A percentile compares a stretch with the other conserved stretches of the same genome.
Evolutionary conservation across 2,329 filamentous ascomycete genomes (phyloP).

Genomic region (Colletotrichum horii): DNA sequence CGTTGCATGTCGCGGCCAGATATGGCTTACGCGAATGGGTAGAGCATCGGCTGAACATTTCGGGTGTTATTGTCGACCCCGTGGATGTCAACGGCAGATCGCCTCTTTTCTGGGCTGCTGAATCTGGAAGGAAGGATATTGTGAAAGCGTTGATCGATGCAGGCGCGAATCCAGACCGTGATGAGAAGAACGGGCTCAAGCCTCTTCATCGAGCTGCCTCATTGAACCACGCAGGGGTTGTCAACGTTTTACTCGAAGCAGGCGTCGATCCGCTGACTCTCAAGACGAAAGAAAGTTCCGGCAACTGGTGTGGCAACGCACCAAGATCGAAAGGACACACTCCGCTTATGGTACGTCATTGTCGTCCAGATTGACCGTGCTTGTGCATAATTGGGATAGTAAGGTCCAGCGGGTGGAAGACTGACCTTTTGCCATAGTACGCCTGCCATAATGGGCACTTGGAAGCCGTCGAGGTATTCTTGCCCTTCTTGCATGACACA

Average conservation of each 20-base stretch:
- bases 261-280: constrained; percentile 38
- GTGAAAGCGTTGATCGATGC: constrained; percentile 28
- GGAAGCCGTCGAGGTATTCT: constrained; percentile 29
- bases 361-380: too few relatives aligned
- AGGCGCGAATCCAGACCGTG: constrained; percentile 28
- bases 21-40: constrained; percentile 11
- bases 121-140: constrained; percentile 22
- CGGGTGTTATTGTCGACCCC: constrained; percentile 10
- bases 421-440: constrained; percentile 7
- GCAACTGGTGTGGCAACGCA: constrained; percentile 5
- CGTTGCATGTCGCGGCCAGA: constrained; percentile 8
- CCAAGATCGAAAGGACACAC: constrained; percentile 25
- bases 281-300: constrained; percentile 25
- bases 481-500: constrained; percentile 28
- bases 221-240: constrained; percentile 30
- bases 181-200: constrained; percentile 5
- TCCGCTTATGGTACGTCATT: constrained; percentile 26
- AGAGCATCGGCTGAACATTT: constrained; percentile 17
- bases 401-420: too few relatives aligned
- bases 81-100: constrained; percentile 19
- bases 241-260: constrained; percentile 37
- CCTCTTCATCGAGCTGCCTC: constrained; percentile 38
- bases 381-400: too few relatives aligned
- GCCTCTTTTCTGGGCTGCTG: constrained; percentile 32
- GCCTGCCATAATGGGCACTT: constrained; percentile 31